Base-by-base conservation (phyloP, 305 asterid genomes). In the Fraxinus floribunda region DNA sequence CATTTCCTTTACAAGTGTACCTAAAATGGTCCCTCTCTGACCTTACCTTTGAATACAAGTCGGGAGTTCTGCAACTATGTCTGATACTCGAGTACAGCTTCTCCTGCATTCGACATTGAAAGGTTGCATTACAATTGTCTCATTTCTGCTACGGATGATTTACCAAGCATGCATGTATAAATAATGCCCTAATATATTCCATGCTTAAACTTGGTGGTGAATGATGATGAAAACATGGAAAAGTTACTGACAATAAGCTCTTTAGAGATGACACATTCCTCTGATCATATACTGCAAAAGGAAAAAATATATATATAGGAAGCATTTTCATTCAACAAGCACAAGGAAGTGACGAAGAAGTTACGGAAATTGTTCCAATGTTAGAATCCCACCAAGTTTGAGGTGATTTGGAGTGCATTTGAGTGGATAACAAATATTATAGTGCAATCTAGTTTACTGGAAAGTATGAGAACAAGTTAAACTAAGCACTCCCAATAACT, bases 21-120 rank as follows among this genome's bases (percentile, higher is more conserved):
- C 76, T 71, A 16, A 15, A 34, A 34, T 34, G 76, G 44, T 71
- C 15, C 44, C 36, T 26, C 26, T n/a, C 76, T 46, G 44, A 24
- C 46, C 76, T 71, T 7, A 16, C 13, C 76, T 44, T 66, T 5
- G 44, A 71, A 39, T 6, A 30, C 75, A 29, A 30, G 38, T 13
- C 22, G 20, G 39, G 39, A 34, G 44, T 16, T 15, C 44, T 71
- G 76, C 15, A 82, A 81, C 82, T 85, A 88, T 5, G 79, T 77
- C 82, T 88, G 88, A 78, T 83, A 85, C 85, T 86, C 90, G 32
- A 86, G 79, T 41, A 82, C 86, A 82, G 91, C 86, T 87, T 89
- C 91, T 80, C 91, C 91, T 89, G 90, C 86, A 85, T 62, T 46
- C 7, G 78, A 20, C 35, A 71, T 29, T 62, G 68, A 34, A 34